A percentile compares a stretch with the other conserved stretches of the same genome.
These are phyloP conservation scores for Triticum monococcum DNA, from an alignment of 176 grass and related monocot species.

Conservation along the genomic window DNA sequence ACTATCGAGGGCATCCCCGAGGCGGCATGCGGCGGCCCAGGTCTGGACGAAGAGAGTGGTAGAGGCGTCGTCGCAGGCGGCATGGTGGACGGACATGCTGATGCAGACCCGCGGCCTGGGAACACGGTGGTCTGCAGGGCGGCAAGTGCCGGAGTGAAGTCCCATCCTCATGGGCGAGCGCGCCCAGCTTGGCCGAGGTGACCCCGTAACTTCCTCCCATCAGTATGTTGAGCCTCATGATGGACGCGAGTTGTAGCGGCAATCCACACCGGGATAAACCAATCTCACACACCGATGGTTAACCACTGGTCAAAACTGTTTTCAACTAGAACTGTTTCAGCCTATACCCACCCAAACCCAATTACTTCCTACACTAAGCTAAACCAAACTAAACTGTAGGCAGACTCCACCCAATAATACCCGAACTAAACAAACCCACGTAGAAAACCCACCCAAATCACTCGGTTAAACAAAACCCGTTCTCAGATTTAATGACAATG, in stretches of 20 bases:
- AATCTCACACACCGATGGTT: neutral
- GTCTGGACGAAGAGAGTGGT: conserved; percentile 44
- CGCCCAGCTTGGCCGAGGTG: too few relatives aligned
- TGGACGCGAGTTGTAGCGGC: too few relatives aligned
- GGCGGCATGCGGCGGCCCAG: conserved; percentile 38
- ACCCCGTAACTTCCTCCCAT: too few relatives aligned
- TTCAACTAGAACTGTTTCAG: neutral
- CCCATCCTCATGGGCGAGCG: too few relatives aligned
- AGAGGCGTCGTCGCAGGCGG: neutral
- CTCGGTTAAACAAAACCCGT: neutral
- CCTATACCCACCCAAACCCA: neutral
- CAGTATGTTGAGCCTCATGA: too few relatives aligned
- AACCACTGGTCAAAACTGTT: too few relatives aligned
- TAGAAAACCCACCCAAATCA: neutral
- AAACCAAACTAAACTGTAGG: neutral
- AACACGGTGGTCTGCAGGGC: neutral
- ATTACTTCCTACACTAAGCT: neutral
- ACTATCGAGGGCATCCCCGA: neutral
- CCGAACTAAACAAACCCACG: neutral
- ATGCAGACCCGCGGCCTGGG: neutral
- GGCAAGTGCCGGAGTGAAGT: neutral
- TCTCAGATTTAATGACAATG: neutral
- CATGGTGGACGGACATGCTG: neutral
- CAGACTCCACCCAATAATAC: neutral
- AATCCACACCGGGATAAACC: neutral